These are phyloP conservation scores for Rhizopus microsporus DNA, from an alignment of 371 early-diverging fungal species.

Conservation along the genomic window DNA sequence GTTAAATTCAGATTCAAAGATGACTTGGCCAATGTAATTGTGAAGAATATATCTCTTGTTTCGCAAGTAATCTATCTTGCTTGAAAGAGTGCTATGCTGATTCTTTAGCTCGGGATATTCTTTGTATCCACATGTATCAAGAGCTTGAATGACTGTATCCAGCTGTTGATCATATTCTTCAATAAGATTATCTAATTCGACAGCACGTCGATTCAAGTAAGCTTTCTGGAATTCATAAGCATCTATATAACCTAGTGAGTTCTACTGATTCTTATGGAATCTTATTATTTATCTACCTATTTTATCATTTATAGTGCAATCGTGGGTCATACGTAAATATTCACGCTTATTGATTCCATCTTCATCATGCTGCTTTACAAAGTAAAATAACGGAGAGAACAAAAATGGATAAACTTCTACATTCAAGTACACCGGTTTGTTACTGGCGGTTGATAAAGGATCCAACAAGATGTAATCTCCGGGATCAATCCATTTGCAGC, in stretches of 20 bases:
- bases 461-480: slow-evolving; percentile 33
- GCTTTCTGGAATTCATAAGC: slow-evolving; percentile 21
- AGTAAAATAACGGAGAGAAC: slow-evolving; percentile 54
- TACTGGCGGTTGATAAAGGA: neutral
- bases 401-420: slow-evolving; percentile 51
- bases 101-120: slow-evolving; percentile 3
- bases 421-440: slow-evolving; percentile 17
- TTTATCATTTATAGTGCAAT: slow-evolving; percentile 31
- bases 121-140: slow-evolving; percentile 4
- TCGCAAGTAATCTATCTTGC: slow-evolving; percentile 17
- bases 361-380: slow-evolving; percentile 41
- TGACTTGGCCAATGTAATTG: slow-evolving; percentile 15
- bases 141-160: slow-evolving; percentile 12
- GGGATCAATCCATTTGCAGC: slow-evolving; percentile 31
- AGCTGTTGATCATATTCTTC: slow-evolving; percentile 19
- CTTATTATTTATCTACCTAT: slow-evolving; percentile 27
- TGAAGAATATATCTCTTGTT: slow-evolving; percentile 18
- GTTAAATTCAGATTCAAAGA: slow-evolving; percentile 18
- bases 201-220: slow-evolving; percentile 17
- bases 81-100: neutral
- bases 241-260: slow-evolving; percentile 4
- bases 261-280: neutral
- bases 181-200: slow-evolving; percentile 13
- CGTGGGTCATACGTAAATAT: slow-evolving; percentile 36
- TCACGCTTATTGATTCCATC: slow-evolving; percentile 21